Conservation (phyloP, 225 moss, liverwort and hornwort genomes). For the Rhytidiadelphus loreus region DNA sequence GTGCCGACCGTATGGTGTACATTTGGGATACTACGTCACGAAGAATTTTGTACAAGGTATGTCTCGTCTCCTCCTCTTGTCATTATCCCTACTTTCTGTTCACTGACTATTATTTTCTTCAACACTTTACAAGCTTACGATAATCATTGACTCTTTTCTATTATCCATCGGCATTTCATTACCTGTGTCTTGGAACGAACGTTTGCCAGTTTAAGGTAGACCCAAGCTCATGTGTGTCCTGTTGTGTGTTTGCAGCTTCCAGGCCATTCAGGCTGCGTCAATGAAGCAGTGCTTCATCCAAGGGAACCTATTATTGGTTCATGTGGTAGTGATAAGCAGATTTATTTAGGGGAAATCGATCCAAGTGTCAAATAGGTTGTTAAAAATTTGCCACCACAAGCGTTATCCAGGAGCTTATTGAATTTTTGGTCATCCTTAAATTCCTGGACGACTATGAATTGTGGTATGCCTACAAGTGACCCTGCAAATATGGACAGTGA, state of each 20-base stretch:
- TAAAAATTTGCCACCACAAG: not conserved
- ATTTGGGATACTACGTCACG: constrained; percentile 90
- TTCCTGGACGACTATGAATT: not conserved
- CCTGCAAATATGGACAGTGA: not conserved
- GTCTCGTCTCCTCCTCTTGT: not conserved
- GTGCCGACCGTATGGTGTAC: constrained; percentile 92
- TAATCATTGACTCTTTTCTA: not conserved
- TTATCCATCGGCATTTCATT: not conserved
- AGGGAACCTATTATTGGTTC: constrained; percentile 88
- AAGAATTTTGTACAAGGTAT: constrained; percentile 73
- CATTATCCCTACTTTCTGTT: not conserved
- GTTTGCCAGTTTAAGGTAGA: not conserved
- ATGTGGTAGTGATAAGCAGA: constrained; percentile 88
- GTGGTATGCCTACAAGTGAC: not conserved
- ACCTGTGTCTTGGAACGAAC: not conserved
- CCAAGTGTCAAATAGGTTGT: constrained; percentile 39
- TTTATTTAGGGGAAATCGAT: constrained; percentile 85
- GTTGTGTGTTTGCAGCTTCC: constrained; percentile 50
- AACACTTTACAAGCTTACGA: not conserved
- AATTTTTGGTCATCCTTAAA: not conserved
- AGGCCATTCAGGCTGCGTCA: constrained; percentile 85
- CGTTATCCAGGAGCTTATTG: not conserved
- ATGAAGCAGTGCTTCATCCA: constrained; percentile 90
- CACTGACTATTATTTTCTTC: not conserved
- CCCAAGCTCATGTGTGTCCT: not conserved